Evolutionary conservation across 495 filamentous ascomycete genomes (phyloP), one percentile per base, ranked within the genome.

Genomic region (Lasiosphaeria miniovina): DNA sequence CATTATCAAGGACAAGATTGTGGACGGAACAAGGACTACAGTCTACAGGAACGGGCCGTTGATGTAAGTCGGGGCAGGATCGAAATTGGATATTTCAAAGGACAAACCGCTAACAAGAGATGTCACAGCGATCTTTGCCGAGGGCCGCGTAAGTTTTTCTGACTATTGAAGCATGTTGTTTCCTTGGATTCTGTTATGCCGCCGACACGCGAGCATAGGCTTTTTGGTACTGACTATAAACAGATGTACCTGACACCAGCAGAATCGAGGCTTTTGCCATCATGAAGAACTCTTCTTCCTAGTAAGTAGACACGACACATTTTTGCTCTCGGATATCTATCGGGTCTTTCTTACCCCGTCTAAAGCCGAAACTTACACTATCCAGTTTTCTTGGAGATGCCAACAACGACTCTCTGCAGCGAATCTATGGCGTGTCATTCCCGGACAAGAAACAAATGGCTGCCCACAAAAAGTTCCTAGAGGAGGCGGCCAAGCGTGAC

Each of bases 381-480:
- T 11, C 11, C 7, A 46, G 43, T 46, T 98, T 95, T 83, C 86
- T 97, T 12, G 95, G 95, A 36, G 91, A 96, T 72, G 86, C 91
- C 60, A 83, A 83, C 65, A 95, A 97, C 68, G 94, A 98, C 68
- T 94, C 91, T 7, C 78, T 98, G 35, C 95, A 98, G 72, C 89
- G 94, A 59, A 93, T 98, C 55, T 94, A 96, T 68, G 95, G 93
- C 65, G 86, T 98, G 52, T 95, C 91, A 32, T 98, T 97, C 75
- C 95, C 95, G 0, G 93, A 98, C 70, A 98, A 98, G 82, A 95
- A 96, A 79, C 80, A 80, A 65, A 88, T 98, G 82, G 82, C 85
- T 12, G 91, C 93, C 62, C 89, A 96, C 75, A 84, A 93, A 75
- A 91, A 93, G 61, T 93, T 95, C 71, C 75, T 98, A 7, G 94